Conservation (phyloP, 805 yeast species). For the Candida vaughaniae region DNA sequence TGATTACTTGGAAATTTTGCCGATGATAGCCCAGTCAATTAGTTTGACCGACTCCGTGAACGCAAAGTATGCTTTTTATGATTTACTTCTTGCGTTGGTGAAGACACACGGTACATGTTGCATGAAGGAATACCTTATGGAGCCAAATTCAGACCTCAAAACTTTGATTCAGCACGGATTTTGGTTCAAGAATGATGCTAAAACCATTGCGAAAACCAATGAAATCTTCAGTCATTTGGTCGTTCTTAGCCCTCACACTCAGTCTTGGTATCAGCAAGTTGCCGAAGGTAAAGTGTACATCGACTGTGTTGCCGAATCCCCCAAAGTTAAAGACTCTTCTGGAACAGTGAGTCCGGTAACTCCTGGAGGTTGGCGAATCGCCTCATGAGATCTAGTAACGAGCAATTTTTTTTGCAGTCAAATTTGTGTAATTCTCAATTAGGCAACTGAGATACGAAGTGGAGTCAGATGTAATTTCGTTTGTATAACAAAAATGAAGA, state of each 20-base stretch:
- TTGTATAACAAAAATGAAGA: too few relatives aligned
- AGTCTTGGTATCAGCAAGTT: slow-evolving; percentile 8
- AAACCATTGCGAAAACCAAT: slow-evolving; percentile 20
- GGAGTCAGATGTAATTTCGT: too few relatives aligned
- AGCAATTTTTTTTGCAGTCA: too few relatives aligned
- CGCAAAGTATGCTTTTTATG: slow-evolving; percentile 25
- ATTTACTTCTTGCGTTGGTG: slow-evolving; percentile 20
- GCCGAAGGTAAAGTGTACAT: slow-evolving; percentile 10
- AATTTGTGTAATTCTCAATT: too few relatives aligned
- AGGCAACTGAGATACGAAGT: too few relatives aligned
- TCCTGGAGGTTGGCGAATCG: slow-evolving; percentile 20
- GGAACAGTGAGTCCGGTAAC: slow-evolving; percentile 4
- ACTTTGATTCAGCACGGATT: slow-evolving; percentile 34
- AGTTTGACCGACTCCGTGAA: slow-evolving; percentile 18
- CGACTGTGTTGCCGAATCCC: not conserved
- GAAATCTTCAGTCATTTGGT: slow-evolving; percentile 18
- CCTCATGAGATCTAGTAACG: not conserved
- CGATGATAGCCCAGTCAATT: slow-evolving; percentile 35
- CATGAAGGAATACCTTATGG: slow-evolving; percentile 28
- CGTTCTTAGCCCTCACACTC: slow-evolving; percentile 2
- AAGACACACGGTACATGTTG: slow-evolving; percentile 32
- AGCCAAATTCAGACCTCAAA: slow-evolving; percentile 23
- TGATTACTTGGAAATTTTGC: slow-evolving; percentile 30
- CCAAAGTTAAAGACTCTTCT: not conserved
- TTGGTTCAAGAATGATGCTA: slow-evolving; percentile 23